Percentiles rank a stretch among this genome's conserved stretches.
phyloP scores from a whole-genome alignment of 2,329 filamentous ascomycete genomes.

The Teratosphaeria gauchensis region DNA sequence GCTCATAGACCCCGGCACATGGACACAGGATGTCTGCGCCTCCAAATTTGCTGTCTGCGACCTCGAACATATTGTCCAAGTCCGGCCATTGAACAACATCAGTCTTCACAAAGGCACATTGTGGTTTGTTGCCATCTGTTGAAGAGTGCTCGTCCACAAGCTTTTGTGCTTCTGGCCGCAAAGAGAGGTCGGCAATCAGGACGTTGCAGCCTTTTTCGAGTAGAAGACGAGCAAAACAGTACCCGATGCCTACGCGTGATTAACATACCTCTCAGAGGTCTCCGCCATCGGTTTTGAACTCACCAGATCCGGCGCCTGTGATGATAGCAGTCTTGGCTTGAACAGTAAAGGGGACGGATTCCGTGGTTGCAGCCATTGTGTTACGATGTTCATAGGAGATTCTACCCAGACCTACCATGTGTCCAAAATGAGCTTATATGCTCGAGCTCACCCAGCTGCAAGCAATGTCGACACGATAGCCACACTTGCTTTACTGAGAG shows the following conservation, averaged over 20 bases:
- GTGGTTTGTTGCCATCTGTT: conserved; percentile 16
- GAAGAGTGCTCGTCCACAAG: conserved; percentile 29
- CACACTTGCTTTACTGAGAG: background rate
- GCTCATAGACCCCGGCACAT: conserved; percentile 35
- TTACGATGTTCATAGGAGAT: background rate
- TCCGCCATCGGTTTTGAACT: background rate
- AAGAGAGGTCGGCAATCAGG: conserved; percentile 38
- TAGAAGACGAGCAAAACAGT: conserved; percentile 36
- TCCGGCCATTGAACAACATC: conserved; percentile 43
- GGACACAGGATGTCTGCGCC: conserved; percentile 36
- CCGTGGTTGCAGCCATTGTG: conserved; percentile 14
- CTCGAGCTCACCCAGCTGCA: background rate
- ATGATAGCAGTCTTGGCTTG: conserved; percentile 39
- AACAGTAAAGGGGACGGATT: conserved; percentile 27
- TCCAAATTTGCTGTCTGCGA: conserved; percentile 40
- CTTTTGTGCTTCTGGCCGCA: conserved; percentile 39
- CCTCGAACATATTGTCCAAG: conserved; percentile 40
- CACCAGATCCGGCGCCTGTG: conserved; percentile 38
- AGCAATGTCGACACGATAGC: background rate
- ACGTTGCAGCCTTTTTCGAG: conserved; percentile 38
- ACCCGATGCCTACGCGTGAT: conserved; percentile 35
- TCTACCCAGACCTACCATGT: background rate
- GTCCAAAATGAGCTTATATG: background rate
- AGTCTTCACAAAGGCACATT: conserved; percentile 36
- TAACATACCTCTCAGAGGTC: background rate